A percentile compares a stretch with the other conserved stretches of the same genome.
These are phyloP conservation scores for Neoascochyta sp. DNA, from an alignment of 2,329 filamentous ascomycete species.

Conservation along the genomic window DNA sequence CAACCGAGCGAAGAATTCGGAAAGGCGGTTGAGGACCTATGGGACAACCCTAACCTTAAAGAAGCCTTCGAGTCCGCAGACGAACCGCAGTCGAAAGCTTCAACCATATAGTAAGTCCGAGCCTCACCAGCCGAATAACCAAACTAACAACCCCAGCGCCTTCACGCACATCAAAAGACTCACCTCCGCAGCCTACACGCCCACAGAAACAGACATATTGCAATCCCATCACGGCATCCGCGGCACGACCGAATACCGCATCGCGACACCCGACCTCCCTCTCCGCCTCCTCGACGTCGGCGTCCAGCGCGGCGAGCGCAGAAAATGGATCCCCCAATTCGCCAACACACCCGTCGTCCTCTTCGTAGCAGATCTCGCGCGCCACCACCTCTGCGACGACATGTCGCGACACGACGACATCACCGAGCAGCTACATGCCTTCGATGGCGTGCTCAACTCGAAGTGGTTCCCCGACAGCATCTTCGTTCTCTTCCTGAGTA, in stretches of 20 bases:
- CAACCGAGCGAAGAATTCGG: background rate
- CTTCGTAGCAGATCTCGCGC: conserved; percentile 2
- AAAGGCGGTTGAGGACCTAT: background rate
- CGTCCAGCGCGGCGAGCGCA: conserved; percentile 1
- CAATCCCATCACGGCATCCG: conserved; percentile 1
- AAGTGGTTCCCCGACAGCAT: background rate
- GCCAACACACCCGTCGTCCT: conserved; percentile 1
- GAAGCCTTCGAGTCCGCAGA: background rate
- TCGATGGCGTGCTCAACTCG: conserved; percentile 1
- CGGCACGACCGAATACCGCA: background rate
- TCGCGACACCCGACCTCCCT: background rate
- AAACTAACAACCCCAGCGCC: conserved; percentile 1
- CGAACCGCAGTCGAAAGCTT: too few relatives aligned
- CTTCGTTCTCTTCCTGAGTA: background rate
- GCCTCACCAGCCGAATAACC: background rate
- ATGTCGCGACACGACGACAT: background rate
- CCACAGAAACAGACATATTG: conserved; percentile 1
- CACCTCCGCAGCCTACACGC: background rate
- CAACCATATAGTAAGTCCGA: background rate
- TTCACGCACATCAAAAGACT: conserved; percentile 1
- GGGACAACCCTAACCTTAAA: background rate
- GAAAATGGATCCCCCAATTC: conserved; percentile 3
- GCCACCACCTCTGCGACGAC: too few relatives aligned
- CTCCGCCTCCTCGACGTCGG: conserved; percentile 2
- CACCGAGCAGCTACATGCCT: background rate